phyloP scores from a whole-genome alignment of 208 protist species.

The Leptomonas seymouri region DNA sequence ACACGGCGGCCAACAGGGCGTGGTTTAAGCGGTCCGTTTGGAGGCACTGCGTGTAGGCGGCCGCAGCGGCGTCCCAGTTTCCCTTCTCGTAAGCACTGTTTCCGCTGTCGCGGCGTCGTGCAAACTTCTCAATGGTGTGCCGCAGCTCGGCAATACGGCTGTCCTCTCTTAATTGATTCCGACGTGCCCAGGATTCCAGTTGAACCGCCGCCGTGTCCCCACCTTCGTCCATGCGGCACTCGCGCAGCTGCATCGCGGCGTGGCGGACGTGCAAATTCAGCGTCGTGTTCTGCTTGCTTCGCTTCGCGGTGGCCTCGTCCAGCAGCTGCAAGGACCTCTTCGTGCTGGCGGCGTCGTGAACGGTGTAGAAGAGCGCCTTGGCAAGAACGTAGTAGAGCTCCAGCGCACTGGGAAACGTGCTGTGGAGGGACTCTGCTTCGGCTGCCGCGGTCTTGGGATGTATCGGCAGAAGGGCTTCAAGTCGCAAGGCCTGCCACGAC shows the following conservation, averaged over 20 bases:
- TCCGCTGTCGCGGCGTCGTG: conserved; percentile 62
- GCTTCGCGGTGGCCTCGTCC: conserved; percentile 30
- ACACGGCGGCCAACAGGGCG: conserved; percentile 62
- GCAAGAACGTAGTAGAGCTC: conserved; percentile 65
- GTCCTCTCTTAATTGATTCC: conserved; percentile 41
- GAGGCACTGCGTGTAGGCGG: conserved; percentile 72
- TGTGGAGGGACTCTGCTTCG: conserved; percentile 43
- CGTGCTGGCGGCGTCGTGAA: conserved; percentile 64
- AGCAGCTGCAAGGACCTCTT: conserved; percentile 45
- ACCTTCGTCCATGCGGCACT: neutral
- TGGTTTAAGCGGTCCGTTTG: conserved; percentile 62
- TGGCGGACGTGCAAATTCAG: conserved; percentile 36
- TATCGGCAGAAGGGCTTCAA: conserved; percentile 60
- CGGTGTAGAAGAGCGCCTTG: conserved; percentile 79
- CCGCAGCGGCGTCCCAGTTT: conserved; percentile 58
- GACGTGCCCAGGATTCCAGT: conserved; percentile 33
- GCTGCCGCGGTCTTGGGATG: conserved; percentile 46
- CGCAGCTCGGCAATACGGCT: conserved; percentile 54
- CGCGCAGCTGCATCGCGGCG: conserved; percentile 29
- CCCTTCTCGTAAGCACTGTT: conserved; percentile 64
- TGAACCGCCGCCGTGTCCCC: conserved; percentile 19
- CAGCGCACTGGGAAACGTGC: conserved; percentile 34
- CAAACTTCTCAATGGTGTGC: conserved; percentile 61
- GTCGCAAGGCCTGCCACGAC: conserved; percentile 51
- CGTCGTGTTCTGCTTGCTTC: conserved; percentile 32